phyloP scores from a whole-genome alignment of 2,329 filamentous ascomycete species.

The Hypoxylon rubiginosum region DNA sequence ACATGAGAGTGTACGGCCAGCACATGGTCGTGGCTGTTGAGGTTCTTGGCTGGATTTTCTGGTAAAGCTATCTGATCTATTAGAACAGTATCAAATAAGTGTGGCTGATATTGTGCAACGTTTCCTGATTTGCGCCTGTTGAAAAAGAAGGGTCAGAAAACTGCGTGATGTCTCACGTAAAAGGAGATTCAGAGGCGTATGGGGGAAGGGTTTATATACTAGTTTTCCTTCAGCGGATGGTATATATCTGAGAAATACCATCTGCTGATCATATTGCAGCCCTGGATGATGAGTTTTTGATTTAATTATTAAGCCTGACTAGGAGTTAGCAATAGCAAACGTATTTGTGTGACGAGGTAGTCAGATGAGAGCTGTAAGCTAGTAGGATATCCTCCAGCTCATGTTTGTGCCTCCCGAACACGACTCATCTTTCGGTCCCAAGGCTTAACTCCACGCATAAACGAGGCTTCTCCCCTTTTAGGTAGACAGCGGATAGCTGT shows the following conservation, averaged over 20 bases:
- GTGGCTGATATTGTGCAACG: neutral
- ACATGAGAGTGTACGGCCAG: constrained; percentile 10
- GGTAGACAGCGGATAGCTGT: too few relatives aligned
- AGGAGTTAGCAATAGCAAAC: neutral
- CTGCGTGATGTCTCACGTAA: neutral
- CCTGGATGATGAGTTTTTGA: neutral
- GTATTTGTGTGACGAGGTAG: neutral
- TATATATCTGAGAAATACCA: neutral
- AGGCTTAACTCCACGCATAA: too few relatives aligned
- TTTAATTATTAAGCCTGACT: neutral
- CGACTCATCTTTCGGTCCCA: too few relatives aligned
- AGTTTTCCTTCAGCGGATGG: neutral
- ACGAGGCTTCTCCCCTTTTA: neutral
- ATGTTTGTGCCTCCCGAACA: neutral
- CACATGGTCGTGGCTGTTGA: neutral
- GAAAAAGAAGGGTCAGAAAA: neutral
- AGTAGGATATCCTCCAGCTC: neutral
- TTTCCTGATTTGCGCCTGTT: neutral
- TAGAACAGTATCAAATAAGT: neutral
- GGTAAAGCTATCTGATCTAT: neutral
- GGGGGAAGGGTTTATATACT: neutral
- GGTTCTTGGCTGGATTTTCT: neutral
- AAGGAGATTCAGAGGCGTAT: neutral
- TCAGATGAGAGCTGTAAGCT: too few relatives aligned
- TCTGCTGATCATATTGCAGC: neutral